A percentile compares a stretch with the other conserved stretches of the same genome.
These are phyloP conservation scores for Paulownia fortunei DNA, from an alignment of 257 asterid genomes.

Conservation along the genomic window DNA sequence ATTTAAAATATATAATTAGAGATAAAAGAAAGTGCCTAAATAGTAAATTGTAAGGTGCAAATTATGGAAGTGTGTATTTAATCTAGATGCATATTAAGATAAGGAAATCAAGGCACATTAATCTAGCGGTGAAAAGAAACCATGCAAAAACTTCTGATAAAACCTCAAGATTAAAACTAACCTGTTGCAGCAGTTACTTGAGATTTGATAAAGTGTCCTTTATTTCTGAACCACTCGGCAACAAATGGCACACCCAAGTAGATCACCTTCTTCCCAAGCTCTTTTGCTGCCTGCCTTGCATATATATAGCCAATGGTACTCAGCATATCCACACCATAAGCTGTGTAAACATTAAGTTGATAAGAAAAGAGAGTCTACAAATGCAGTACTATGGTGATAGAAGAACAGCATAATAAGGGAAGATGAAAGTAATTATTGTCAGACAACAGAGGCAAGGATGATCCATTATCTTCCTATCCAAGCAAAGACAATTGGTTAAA, in stretches of 20 bases:
- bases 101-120: no score
- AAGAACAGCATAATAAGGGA: slow-evolving; percentile 2
- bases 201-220: slow-evolving; percentile 92
- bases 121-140: no score
- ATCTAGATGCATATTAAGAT: no score
- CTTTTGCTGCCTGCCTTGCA: slow-evolving; percentile 91
- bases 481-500: background rate
- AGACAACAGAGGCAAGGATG: background rate
- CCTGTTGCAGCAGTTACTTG: slow-evolving; percentile 99
- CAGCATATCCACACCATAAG: slow-evolving; percentile 96
- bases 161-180: slow-evolving; percentile 31
- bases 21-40: background rate
- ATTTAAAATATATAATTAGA: background rate
- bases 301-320: slow-evolving; percentile 92
- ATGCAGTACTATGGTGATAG: slow-evolving; percentile 14
- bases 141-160: background rate
- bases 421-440: background rate
- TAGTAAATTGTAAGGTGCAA: no score
- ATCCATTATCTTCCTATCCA: background rate
- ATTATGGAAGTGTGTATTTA: no score
- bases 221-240: slow-evolving; percentile 98
- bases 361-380: slow-evolving; percentile 34
- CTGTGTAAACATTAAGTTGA: slow-evolving; percentile 50
- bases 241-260: slow-evolving; percentile 86
- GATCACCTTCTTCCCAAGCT: slow-evolving; percentile 94